These are phyloP conservation scores for Zea luxurians DNA, from an alignment of 176 grass and related monocot species.

Conservation along the genomic window DNA sequence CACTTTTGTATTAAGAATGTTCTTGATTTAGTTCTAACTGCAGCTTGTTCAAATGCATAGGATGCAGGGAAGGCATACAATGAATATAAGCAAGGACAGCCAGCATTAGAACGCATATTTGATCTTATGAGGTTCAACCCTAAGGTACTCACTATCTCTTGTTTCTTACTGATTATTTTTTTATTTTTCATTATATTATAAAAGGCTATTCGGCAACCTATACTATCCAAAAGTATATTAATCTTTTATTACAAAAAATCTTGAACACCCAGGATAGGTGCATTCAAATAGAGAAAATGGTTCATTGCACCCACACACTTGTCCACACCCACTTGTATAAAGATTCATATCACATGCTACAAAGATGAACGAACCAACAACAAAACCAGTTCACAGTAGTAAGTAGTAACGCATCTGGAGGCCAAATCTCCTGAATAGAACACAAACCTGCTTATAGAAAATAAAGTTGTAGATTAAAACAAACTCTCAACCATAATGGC, in stretches of 20 bases:
- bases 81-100: constrained; percentile 86
- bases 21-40: constrained; percentile 25
- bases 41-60: constrained; percentile 38
- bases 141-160: constrained; percentile 50
- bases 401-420: neutral
- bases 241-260: neutral
- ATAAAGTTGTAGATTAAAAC: neutral
- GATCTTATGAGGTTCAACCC: constrained; percentile 65
- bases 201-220: neutral
- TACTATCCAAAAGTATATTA: neutral
- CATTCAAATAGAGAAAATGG: neutral
- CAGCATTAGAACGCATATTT: constrained; percentile 74
- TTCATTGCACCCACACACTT: neutral
- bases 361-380: neutral
- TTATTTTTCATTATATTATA: neutral
- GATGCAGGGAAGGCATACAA: constrained; percentile 81
- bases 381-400: neutral
- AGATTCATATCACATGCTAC: neutral
- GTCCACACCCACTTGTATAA: neutral
- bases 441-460: neutral
- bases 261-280: neutral
- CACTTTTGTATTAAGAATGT: neutral
- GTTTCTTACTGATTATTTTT: constrained; percentile 25
- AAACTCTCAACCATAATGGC: neutral
- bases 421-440: neutral